Evolutionary conservation across 768 basidiomycete species (phyloP), one percentile per base, ranked within the genome.

Genomic region (Mycena leptocephala): DNA sequence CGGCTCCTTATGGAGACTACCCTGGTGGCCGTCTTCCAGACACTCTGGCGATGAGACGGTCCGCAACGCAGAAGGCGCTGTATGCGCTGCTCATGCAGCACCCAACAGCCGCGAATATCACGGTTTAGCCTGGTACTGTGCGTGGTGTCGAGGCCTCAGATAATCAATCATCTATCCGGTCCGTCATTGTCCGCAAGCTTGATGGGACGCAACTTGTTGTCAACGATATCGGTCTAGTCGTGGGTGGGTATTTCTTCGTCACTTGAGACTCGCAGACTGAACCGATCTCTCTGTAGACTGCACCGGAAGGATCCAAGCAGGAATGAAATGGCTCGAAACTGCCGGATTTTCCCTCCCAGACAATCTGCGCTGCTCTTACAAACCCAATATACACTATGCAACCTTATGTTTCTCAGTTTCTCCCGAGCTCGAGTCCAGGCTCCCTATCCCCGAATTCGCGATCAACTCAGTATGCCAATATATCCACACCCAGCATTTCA

Each of bases 41-140:
- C 30, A 79, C 67, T 18, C 55, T 80, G 39, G 70, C 68, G 61
- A 63, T 76, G n/a, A 75, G 76, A 5, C 77, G 82, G 18, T 73
- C 79, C 28, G 51, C 61, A 22, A 70, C 77, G 22, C 81, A 83
- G 70, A 82, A 79, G 10, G 71, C 79, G 3, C 61, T 83, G 6
- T 64, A 79, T n/a, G 37, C 76, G 6, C 69, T 77, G 28, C 72
- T 77, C 33, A 48, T 46, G 2, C 32, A 68, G 32, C 32, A 46
- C 53, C 14, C 39, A 32, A 63, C 51, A 39, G 30, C 56, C 30
- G 56, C 32, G 32, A 58, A 58, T 58, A 58, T 58, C 18, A 58
- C 56, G 18, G 32, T 58, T 26, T 35, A 65, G 43, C 24, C 68
- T n/a, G 76, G 76, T n/a, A 70, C 51, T 5, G 73, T 78, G 4